Evolutionary conservation across 2,329 filamentous ascomycete species (phyloP).

Genomic region (Talaromyces sp.): DNA sequence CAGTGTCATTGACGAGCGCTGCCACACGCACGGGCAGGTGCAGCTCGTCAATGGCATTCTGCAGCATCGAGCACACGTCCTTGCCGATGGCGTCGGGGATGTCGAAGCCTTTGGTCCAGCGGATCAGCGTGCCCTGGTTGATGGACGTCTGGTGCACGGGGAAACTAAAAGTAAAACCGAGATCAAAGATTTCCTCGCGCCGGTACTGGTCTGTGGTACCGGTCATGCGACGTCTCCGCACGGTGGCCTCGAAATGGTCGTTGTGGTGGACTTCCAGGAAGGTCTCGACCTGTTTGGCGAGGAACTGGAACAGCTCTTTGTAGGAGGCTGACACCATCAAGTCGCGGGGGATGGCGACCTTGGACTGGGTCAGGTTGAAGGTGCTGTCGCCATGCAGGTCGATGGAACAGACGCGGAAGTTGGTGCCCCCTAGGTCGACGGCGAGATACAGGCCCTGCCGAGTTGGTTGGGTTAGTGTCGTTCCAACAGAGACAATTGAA

Average conservation of each 20-base stretch:
- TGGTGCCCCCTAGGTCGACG: slow-evolving; percentile 95
- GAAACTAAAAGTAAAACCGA: slow-evolving; percentile 99
- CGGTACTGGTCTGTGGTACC: slow-evolving; percentile 55
- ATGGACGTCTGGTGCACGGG: slow-evolving; percentile 91
- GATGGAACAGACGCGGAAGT: slow-evolving; percentile 96
- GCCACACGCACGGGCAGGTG: slow-evolving; percentile 88
- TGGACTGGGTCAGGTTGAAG: slow-evolving; percentile 88
- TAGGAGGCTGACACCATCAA: slow-evolving; percentile 86
- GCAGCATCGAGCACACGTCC: slow-evolving; percentile 87
- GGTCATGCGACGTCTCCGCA: slow-evolving; percentile 58
- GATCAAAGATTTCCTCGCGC: slow-evolving; percentile 76
- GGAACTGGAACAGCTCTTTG: slow-evolving; percentile 82
- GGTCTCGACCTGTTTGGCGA: slow-evolving; percentile 84
- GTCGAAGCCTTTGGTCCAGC: slow-evolving; percentile 98
- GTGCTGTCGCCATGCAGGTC: slow-evolving; percentile 89
- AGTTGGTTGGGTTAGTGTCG: too few relatives aligned
- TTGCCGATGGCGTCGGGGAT: slow-evolving; percentile 91
- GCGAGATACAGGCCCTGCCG: slow-evolving; percentile 84
- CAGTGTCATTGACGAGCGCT: slow-evolving; percentile 94
- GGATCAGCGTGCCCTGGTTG: slow-evolving; percentile 88
- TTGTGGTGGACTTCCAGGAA: slow-evolving; percentile 85
- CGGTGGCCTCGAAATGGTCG: slow-evolving; percentile 73
- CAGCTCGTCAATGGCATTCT: slow-evolving; percentile 81
- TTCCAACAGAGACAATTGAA: neutral
- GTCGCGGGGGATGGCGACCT: slow-evolving; percentile 82